Evolutionary conservation across 2,329 filamentous ascomycete species (phyloP), one percentile per base, ranked within the genome.

Genomic region (Lojkania enalia): DNA sequence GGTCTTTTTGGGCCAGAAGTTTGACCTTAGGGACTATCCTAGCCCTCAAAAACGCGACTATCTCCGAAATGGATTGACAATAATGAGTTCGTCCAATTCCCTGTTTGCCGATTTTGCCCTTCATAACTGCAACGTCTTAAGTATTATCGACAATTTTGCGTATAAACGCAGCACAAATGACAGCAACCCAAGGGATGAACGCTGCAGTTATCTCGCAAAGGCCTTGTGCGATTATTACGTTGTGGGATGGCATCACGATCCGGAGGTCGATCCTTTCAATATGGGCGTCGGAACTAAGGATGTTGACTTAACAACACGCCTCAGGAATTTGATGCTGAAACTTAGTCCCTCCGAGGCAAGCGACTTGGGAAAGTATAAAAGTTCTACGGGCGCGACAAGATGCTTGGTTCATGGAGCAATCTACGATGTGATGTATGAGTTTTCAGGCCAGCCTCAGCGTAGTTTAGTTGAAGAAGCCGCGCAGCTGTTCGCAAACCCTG

Each of bases 81-180:
- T 46, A 4, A 9, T 46, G 11, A 16, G 14, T 19, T 27, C 25
- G 9, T 33, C 36, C 14, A 46, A 46, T 29, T 37, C 35, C 14
- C 6, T 46, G 3, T 46, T 46, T 29, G 9, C 30, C 12, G 42
- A 46, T 21, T 46, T 19, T 29, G n/a, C n/a, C 12, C 36, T 14
- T 3, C 42, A 46, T 30, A 46, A 46, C 18, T 15, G 15, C 7
- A 27, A 19, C 15, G 37, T 41, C 3, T 46, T 46, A 20, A 19
- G 11, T 11, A 46, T 46, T 19, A 20, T 46, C 6, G 42, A 46
- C 21, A 43, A 19, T 14, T 37, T 43, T n/a, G 14, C 20, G 15
- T 43, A 43, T 30, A n/a, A n/a, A n/a, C n/a, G n/a, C n/a, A n/a
- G n/a, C n/a, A 20, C 16, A 20, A 27, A 6, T 15, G 6, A n/a